phyloP scores from a whole-genome alignment of 768 basidiomycete species.

The Tricholoma hemisulphureum region DNA sequence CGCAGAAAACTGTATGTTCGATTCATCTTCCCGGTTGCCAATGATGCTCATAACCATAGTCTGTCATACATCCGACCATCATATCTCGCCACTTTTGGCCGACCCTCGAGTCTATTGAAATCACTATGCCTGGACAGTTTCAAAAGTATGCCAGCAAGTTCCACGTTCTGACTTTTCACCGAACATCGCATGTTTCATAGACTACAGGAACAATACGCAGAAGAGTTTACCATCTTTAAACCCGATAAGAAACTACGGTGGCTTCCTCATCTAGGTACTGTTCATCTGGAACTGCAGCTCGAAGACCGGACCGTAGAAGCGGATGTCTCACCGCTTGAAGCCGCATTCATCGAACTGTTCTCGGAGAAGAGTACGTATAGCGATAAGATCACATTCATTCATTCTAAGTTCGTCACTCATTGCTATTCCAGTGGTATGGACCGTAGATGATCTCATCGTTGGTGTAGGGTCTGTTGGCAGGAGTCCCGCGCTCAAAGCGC shows the following conservation, averaged over 20 bases:
- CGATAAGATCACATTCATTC: neutral
- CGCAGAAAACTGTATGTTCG: conserved; percentile 57
- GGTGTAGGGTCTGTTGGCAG: conserved; percentile 66
- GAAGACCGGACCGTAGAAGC: conserved; percentile 74
- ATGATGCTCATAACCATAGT: conserved; percentile 36
- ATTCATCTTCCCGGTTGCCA: neutral
- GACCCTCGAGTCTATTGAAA: conserved; percentile 64
- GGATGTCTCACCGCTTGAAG: conserved; percentile 85
- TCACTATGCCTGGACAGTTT: conserved; percentile 86
- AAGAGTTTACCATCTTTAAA: conserved; percentile 79
- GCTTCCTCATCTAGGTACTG: conserved; percentile 85
- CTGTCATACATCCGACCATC: conserved; percentile 81
- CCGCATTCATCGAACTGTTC: conserved; percentile 87
- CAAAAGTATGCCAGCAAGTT: conserved; percentile 50
- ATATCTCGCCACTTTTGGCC: conserved; percentile 98
- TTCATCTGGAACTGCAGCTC: conserved; percentile 77
- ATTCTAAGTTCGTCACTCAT: neutral
- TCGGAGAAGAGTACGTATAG: conserved; percentile 54
- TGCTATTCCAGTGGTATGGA: conserved; percentile 60
- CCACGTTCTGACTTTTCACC: conserved; percentile 5
- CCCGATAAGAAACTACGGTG: conserved; percentile 90
- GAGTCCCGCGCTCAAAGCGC: conserved; percentile 64
- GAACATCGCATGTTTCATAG: conserved; percentile 34
- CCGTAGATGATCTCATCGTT: conserved; percentile 61
- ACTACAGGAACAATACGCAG: conserved; percentile 72